Evolutionary conservation across 805 yeast genomes (phyloP).

Genomic region (Metschnikowia henanensis): DNA sequence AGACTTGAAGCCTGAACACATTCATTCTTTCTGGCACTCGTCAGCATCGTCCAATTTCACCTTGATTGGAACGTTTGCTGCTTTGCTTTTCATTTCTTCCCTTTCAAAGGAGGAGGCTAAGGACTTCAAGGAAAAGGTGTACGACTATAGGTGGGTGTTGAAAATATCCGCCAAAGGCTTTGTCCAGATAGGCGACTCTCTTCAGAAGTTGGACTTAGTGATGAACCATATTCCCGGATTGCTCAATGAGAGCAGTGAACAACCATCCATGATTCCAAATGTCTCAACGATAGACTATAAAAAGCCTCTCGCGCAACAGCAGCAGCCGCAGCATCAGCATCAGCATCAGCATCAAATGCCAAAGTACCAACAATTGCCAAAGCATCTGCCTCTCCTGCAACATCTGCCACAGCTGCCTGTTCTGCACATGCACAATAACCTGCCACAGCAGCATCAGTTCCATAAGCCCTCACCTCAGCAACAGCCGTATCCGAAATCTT

Average conservation of each 20-base stretch:
- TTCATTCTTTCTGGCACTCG: constrained; percentile 89
- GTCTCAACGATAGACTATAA: constrained; percentile 27
- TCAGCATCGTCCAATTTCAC: constrained; percentile 78
- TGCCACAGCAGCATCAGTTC: constrained; percentile 4
- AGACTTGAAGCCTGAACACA: constrained; percentile 75
- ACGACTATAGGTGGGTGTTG: constrained; percentile 74
- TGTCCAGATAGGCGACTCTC: constrained; percentile 74
- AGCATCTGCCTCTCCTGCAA: constrained; percentile 12
- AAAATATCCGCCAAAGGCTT: constrained; percentile 75
- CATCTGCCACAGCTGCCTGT: constrained; percentile 14
- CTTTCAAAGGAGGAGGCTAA: constrained; percentile 57
- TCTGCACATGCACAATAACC: constrained; percentile 5
- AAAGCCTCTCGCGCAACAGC: constrained; percentile 11
- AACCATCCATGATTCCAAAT: constrained; percentile 38
- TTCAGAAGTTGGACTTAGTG: constrained; percentile 68
- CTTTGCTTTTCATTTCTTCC: constrained; percentile 72
- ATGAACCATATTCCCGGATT: constrained; percentile 76
- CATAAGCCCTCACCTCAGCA: constrained; percentile 1
- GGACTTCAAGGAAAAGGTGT: constrained; percentile 64
- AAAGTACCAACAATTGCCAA: constrained; percentile 4
- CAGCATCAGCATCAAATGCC: constrained; percentile 5
- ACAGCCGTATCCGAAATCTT: constrained; percentile 4
- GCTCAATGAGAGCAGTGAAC: constrained; percentile 37
- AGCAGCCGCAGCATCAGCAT: constrained; percentile 6
- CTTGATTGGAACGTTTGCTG: constrained; percentile 85